These are phyloP conservation scores for Pestalotiopsis sp. DNA, from an alignment of 2,329 filamentous ascomycete species.

Conservation along the genomic window DNA sequence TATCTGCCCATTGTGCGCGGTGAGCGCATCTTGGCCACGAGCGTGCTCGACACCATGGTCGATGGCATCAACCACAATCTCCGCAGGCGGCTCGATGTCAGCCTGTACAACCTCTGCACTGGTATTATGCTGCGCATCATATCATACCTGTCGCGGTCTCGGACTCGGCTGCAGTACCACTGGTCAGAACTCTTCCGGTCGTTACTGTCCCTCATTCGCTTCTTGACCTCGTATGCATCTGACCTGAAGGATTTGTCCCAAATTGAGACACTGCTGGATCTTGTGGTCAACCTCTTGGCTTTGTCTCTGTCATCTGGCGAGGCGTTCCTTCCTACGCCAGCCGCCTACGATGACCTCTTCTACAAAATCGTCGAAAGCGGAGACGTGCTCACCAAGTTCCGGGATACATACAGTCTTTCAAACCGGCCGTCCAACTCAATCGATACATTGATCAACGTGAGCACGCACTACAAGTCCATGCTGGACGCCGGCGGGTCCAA, in stretches of 20 bases:
- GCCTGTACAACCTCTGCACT: conserved; percentile 80
- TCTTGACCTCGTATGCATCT: conserved; percentile 81
- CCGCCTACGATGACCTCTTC: conserved; percentile 93
- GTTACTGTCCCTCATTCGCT: conserved; percentile 83
- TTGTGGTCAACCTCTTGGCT: conserved; percentile 80
- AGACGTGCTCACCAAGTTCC: conserved; percentile 79
- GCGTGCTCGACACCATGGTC: conserved; percentile 82
- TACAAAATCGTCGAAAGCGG: conserved; percentile 97
- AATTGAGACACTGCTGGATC: conserved; percentile 73
- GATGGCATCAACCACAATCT: conserved; percentile 96
- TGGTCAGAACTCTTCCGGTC: conserved; percentile 96
- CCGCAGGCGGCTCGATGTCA: conserved; percentile 78
- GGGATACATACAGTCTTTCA: conserved; percentile 69
- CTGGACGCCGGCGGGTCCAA: conserved; percentile 57
- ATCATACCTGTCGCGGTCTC: conserved; percentile 79
- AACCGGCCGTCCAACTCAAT: conserved; percentile 70
- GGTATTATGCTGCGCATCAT: conserved; percentile 82
- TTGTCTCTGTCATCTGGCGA: conserved; percentile 86
- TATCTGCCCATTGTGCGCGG: conserved; percentile 75
- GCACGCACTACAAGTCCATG: conserved; percentile 83
- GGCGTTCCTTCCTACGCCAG: conserved; percentile 83
- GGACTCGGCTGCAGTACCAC: conserved; percentile 83
- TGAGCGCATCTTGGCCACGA: conserved; percentile 73
- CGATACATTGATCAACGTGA: conserved; percentile 80
- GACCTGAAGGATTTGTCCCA: conserved; percentile 72